A percentile compares a stretch with the other conserved stretches of the same genome.
Evolutionary conservation across 257 asterid genomes (phyloP).

Genomic region (Capsicum rhomboideum): DNA sequence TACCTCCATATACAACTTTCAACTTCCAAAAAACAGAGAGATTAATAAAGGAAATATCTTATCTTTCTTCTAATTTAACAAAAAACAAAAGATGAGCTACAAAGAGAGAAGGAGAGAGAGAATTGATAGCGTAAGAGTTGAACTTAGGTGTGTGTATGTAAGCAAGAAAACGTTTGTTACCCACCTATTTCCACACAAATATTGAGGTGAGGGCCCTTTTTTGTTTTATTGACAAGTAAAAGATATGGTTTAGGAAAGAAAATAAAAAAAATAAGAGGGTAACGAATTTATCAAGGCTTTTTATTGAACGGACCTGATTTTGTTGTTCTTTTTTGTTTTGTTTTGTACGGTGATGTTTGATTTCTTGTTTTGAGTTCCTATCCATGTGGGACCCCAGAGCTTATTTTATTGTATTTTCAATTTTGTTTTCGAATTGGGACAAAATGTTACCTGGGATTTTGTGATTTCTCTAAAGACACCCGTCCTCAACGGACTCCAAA

Average conservation of each 20-base stretch:
- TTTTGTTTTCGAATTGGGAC: background rate
- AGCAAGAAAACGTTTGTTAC: background rate
- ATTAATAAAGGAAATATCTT: background rate
- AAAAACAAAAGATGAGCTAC: too few relatives aligned
- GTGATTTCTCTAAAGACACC: background rate
- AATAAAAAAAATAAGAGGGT: background rate
- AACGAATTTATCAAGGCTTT: slow-evolving; percentile 12
- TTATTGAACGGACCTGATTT: slow-evolving; percentile 23
- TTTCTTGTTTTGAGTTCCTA: background rate
- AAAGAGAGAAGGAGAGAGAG: background rate
- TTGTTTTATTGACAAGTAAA: background rate
- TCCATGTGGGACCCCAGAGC: background rate
- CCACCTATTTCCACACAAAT: background rate
- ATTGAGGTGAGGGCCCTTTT: background rate
- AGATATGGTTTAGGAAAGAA: background rate
- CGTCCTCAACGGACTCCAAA: background rate
- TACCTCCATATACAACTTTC: slow-evolving; percentile 34
- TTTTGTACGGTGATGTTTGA: background rate
- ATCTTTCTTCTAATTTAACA: background rate
- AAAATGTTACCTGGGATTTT: background rate
- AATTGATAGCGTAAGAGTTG: background rate
- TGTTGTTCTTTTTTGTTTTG: slow-evolving; percentile 9
- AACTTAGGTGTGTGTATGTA: background rate
- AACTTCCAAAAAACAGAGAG: background rate
- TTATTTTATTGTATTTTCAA: background rate